Evolutionary conservation across 495 filamentous ascomycete genomes (phyloP).

Genomic region (Penicillium simplicissimum): DNA sequence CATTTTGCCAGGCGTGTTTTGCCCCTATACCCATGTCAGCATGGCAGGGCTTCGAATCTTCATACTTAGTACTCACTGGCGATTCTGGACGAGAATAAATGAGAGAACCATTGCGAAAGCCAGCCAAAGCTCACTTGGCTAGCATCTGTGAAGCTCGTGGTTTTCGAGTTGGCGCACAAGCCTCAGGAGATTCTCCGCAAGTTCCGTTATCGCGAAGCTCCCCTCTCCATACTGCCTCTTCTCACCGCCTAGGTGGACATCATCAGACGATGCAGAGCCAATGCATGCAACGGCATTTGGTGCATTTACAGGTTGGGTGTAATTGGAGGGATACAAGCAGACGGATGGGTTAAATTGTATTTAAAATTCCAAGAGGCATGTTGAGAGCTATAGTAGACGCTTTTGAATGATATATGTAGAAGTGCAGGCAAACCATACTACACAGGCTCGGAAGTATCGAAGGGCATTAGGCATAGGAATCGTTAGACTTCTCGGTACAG

Average conservation of each 20-base stretch:
- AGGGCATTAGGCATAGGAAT: constrained; percentile 30
- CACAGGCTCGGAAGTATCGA: constrained; percentile 20
- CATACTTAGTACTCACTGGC: constrained; percentile 67
- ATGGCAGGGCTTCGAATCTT: not conserved
- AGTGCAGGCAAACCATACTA: not conserved
- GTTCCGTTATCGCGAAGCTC: constrained; percentile 31
- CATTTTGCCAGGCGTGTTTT: constrained; percentile 98
- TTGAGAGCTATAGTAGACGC: not conserved
- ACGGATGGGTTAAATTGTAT: not conserved
- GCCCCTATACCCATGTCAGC: constrained; percentile 62
- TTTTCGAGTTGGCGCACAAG: constrained; percentile 16
- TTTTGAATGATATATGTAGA: not conserved
- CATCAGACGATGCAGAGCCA: not conserved
- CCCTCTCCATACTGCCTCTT: constrained; percentile 35
- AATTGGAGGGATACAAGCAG: too few relatives aligned
- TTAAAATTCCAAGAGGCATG: not conserved
- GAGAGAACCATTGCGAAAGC: constrained; percentile 72
- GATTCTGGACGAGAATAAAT: constrained; percentile 95
- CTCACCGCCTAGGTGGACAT: constrained; percentile 28
- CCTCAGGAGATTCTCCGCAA: constrained; percentile 28
- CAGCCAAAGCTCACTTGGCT: constrained; percentile 20
- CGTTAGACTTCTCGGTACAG: constrained; percentile 21
- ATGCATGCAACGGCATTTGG: not conserved
- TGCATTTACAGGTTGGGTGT: not conserved
- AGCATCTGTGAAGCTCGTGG: constrained; percentile 24